Evolutionary conservation across 176 grass and related monocot species (phyloP), one percentile per base, ranked within the genome.

Genomic region (Musa schizocarpa): DNA sequence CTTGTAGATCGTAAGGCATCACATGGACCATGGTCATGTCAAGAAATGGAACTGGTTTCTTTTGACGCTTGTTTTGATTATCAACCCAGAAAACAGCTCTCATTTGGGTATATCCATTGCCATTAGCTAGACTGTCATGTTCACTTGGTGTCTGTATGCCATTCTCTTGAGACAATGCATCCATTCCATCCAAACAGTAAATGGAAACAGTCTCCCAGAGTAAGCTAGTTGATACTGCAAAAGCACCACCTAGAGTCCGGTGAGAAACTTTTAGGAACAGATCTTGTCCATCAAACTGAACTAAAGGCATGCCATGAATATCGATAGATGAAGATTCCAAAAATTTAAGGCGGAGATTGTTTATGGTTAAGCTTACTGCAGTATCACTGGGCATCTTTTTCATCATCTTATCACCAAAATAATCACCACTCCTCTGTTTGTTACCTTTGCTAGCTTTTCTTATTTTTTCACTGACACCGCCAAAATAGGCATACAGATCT

Each of bases 11-110:
- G 71, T 89, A 93, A 70, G 96, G 96, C 77, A 99, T 86, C 78
- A 99, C 91, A 82, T 99, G 96, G 62, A 83, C 92, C 66, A 92
- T 85, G 29, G 54, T 88, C 61, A 99, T 76, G 77, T 95, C 91
- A 87, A 99, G 85, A 82, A 99, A 94, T 53, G 88, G 86, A 78
- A 82, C 78, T 48, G 77, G 69, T 85, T 90, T 90, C 54, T 34
- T 49, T 62, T 81, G 83, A 75, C 72, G 68, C 43, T 84, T 94
- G 83, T 69, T 88, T 43, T 57, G 64, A 78, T 92, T 92, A 74
- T 94, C 91, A 86, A 99, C 81, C 96, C 96, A 99, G 84, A 99
- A 92, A 53, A 99, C 91, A 2, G 96, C 65, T 82, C 91, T 94
- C 96, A 99, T 99, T 77, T 89, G 91, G 11, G 90, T 82, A 80